phyloP scores from a whole-genome alignment of 2,329 filamentous ascomycete species.

The Fusarium pseudograminearum region DNA sequence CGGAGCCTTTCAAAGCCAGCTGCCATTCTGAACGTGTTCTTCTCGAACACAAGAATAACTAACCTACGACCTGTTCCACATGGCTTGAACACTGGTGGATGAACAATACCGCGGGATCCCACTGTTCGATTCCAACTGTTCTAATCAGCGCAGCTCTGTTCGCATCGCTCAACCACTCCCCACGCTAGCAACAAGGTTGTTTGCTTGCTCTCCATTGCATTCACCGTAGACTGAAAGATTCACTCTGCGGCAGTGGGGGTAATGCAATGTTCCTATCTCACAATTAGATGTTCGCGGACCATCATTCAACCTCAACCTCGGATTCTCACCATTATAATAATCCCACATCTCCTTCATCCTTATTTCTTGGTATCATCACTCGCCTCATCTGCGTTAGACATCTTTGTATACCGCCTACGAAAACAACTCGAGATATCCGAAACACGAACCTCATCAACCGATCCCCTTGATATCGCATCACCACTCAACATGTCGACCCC shows the following conservation, averaged over 20 bases:
- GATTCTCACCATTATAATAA: neutral
- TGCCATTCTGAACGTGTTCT: neutral
- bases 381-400: neutral
- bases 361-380: neutral
- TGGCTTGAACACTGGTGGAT: neutral
- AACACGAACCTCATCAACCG: neutral
- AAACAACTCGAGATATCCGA: too few species aligned
- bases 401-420: neutral
- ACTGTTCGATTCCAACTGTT: neutral
- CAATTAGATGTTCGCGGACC: neutral
- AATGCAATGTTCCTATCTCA: neutral
- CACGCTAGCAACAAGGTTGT: neutral
- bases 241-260: neutral
- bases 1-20: neutral
- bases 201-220: neutral
- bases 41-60: neutral
- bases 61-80: neutral
- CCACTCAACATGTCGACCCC: neutral
- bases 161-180: neutral
- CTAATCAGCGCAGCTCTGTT: neutral
- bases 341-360: neutral
- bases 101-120: neutral
- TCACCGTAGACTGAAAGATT: neutral
- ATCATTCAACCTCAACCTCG: neutral
- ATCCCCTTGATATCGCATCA: neutral